A percentile compares a stretch with the other conserved stretches of the same genome.
These are phyloP conservation scores for Phytophthora melonis DNA, from an alignment of 352 stramenopile species.

Conservation along the genomic window DNA sequence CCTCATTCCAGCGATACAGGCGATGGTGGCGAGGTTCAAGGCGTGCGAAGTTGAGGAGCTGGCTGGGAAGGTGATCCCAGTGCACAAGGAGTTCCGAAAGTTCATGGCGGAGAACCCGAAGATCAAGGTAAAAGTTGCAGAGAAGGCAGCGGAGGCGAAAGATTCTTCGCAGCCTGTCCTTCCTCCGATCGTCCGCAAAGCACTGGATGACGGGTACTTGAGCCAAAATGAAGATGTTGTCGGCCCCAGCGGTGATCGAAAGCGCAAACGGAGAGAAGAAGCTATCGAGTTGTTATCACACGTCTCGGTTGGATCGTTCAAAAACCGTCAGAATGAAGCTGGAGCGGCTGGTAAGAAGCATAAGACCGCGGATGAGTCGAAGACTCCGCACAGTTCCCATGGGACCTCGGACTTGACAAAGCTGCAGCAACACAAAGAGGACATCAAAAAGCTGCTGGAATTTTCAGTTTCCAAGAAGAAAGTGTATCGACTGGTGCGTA, in stretches of 20 bases:
- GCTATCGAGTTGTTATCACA: constrained; percentile 59
- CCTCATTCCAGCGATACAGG: constrained; percentile 66
- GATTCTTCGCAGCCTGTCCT: constrained; percentile 25
- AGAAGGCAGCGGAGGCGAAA: constrained; percentile 11
- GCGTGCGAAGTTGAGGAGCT: constrained; percentile 46
- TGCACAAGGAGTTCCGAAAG: constrained; percentile 47
- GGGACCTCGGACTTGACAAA: constrained; percentile 34
- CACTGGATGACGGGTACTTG: constrained; percentile 63
- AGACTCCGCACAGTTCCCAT: not conserved
- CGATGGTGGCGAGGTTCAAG: constrained; percentile 54
- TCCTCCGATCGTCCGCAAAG: constrained; percentile 35
- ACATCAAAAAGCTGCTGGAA: constrained; percentile 54
- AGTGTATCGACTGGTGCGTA: constrained; percentile 61
- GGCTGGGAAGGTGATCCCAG: constrained; percentile 39
- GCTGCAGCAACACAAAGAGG: constrained; percentile 60
- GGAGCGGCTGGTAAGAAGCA: constrained; percentile 17
- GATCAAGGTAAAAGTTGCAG: constrained; percentile 40
- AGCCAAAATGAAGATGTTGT: constrained; percentile 55
- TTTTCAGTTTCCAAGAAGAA: constrained; percentile 56
- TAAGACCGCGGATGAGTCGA: not conserved
- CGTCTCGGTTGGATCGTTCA: constrained; percentile 23
- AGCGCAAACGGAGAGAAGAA: constrained; percentile 60
- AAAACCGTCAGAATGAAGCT: not conserved
- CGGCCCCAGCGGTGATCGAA: constrained; percentile 30
- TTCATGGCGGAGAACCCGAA: constrained; percentile 52